A percentile compares a stretch with the other conserved stretches of the same genome.
Conservation (phyloP, 345 rosid genomes). For the Syzygium aqueum region DNA sequence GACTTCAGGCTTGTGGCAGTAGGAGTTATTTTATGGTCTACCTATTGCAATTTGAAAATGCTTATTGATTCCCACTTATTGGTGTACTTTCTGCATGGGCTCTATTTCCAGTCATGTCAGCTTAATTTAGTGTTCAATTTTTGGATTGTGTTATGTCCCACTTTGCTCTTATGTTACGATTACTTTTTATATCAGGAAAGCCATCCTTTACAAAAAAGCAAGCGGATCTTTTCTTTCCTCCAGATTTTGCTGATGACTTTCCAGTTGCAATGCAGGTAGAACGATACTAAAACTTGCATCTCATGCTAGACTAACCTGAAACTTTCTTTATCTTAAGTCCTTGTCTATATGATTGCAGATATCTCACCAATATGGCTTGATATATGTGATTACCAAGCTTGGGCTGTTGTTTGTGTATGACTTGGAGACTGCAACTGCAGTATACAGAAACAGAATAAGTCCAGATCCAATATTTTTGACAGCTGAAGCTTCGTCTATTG, state of each 20-base stretch:
- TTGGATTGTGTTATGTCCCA: neutral
- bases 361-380: constrained; percentile 89
- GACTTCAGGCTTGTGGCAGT: neutral
- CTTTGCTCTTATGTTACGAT: neutral
- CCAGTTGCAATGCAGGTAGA: constrained; percentile 99
- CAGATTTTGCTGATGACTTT: constrained; percentile 97
- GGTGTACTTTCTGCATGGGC: neutral
- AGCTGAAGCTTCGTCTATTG: constrained; percentile 79
- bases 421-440: constrained; percentile 95
- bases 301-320: neutral
- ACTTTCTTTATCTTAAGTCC: neutral
- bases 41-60: neutral
- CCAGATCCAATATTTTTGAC: constrained; percentile 99
- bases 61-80: neutral
- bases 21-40: neutral
- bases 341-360: constrained; percentile 42
- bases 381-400: constrained; percentile 91
- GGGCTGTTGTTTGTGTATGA: constrained; percentile 97
- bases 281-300: constrained; percentile 1
- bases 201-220: constrained; percentile 91
- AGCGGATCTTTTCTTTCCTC: constrained; percentile 98
- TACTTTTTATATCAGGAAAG: constrained; percentile 45
- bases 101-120: neutral
- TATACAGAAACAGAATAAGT: constrained; percentile 94
- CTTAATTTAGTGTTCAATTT: neutral